Evolutionary conservation across 495 filamentous ascomycete genomes (phyloP).

Genomic region (Amniculicola lignicola): DNA sequence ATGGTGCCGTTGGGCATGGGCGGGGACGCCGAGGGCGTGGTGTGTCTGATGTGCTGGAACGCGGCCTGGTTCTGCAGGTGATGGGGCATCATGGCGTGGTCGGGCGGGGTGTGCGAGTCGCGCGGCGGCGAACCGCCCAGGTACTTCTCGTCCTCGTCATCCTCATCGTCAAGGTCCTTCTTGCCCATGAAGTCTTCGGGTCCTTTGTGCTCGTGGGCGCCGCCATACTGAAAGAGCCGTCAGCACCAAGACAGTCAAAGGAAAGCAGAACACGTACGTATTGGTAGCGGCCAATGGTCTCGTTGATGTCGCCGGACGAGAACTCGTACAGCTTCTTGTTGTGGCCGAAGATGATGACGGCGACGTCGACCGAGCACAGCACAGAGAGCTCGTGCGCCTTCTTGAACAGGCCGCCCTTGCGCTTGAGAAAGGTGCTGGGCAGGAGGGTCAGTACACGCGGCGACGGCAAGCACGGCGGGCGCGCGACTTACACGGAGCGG

Average conservation of each 20-base stretch:
- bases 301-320: slow-evolving; percentile 88
- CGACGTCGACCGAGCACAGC: slow-evolving; percentile 95
- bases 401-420: slow-evolving; percentile 98
- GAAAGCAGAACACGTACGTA: slow-evolving; percentile 59
- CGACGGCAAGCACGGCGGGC: neutral
- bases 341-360: slow-evolving; percentile 95
- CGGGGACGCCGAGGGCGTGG: slow-evolving; percentile 82
- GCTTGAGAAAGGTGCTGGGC: slow-evolving; percentile 89
- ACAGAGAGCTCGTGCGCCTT: slow-evolving; percentile 98
- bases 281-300: slow-evolving; percentile 80
- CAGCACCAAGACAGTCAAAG: slow-evolving; percentile 4
- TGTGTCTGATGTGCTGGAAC: slow-evolving; percentile 76
- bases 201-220: slow-evolving; percentile 92
- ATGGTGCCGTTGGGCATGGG: slow-evolving; percentile 75
- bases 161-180: slow-evolving; percentile 80
- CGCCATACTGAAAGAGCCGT: slow-evolving; percentile 69
- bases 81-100: slow-evolving; percentile 63
- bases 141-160: slow-evolving; percentile 75
- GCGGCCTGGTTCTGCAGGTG: slow-evolving; percentile 72
- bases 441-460: slow-evolving; percentile 4
- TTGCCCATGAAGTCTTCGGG: slow-evolving; percentile 88
- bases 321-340: slow-evolving; percentile 99
- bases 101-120: slow-evolving; percentile 56
- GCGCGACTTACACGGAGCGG: slow-evolving; percentile 85
- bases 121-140: slow-evolving; percentile 56